These are phyloP conservation scores for Atkinsonella texensis DNA, from an alignment of 2,329 filamentous ascomycete genomes.

Conservation along the genomic window DNA sequence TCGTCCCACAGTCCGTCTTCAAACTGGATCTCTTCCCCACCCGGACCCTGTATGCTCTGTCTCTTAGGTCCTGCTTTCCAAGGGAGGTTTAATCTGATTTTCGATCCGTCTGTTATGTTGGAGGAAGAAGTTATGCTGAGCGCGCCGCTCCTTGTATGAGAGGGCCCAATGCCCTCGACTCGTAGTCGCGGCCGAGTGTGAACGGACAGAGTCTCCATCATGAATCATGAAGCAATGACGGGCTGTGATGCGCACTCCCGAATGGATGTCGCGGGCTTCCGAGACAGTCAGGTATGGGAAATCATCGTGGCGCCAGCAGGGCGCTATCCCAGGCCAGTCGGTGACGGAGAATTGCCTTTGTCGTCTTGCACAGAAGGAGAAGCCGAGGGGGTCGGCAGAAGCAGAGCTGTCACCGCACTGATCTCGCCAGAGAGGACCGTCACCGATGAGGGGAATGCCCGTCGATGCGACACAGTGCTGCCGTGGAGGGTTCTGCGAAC, in stretches of 20 bases:
- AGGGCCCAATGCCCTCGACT: conserved; percentile 14
- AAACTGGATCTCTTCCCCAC: conserved; percentile 19
- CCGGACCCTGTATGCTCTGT: neutral
- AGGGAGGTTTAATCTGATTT: neutral
- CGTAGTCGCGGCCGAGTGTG: conserved; percentile 28
- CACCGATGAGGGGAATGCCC: conserved; percentile 38
- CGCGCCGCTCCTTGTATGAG: neutral
- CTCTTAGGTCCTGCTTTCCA: conserved; percentile 8
- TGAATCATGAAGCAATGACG: conserved; percentile 36
- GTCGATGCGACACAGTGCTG: conserved; percentile 32
- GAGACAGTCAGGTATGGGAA: conserved; percentile 38
- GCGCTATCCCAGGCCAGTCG: conserved; percentile 14
- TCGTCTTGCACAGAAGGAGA: neutral
- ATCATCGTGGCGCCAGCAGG: conserved; percentile 43
- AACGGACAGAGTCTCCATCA: conserved; percentile 32
- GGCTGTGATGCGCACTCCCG: conserved; percentile 33
- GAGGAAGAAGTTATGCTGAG: neutral
- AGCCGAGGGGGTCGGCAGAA: neutral
- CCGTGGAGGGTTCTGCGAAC: conserved; percentile 24
- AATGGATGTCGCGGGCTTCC: conserved; percentile 30
- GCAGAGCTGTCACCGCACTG: conserved; percentile 27
- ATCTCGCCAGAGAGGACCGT: conserved; percentile 38
- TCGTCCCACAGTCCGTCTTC: conserved; percentile 31
- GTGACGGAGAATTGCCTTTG: neutral
- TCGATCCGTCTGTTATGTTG: neutral